A percentile compares a stretch with the other conserved stretches of the same genome.
Conservation (phyloP, 192 early-diverging fungal genomes). For the Coemansia asiatica region DNA sequence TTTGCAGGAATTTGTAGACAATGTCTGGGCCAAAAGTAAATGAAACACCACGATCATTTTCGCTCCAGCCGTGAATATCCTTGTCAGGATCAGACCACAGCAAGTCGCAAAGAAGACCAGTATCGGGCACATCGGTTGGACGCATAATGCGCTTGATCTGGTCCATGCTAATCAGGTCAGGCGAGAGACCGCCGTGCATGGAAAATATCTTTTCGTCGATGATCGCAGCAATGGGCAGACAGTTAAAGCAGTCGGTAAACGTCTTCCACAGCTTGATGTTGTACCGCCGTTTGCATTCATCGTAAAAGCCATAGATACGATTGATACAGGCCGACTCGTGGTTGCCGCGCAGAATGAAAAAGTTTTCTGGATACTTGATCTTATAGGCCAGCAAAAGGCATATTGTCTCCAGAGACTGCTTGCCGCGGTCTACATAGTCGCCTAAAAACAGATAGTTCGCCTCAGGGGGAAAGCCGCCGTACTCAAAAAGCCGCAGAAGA, state of each 20-base stretch:
- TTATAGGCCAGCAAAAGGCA: conserved; percentile 97
- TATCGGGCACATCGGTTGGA: conserved; percentile 97
- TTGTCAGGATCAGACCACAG: conserved; percentile 99
- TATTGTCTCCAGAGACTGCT: conserved; percentile 98
- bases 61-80: conserved; percentile 92
- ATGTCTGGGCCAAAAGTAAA: conserved; percentile 97
- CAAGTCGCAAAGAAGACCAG: conserved; percentile 92
- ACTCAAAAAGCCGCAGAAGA: conserved; percentile 91
- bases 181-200: conserved; percentile 98
- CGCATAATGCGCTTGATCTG: conserved; percentile 96
- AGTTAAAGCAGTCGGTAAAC: conserved; percentile 99
- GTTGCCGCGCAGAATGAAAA: conserved; percentile 98
- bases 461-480: conserved; percentile 94
- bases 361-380: conserved; percentile 99
- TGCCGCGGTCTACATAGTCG: conserved; percentile 97
- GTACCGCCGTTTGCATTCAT: conserved; percentile 97
- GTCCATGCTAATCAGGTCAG: conserved; percentile 96
- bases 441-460: conserved; percentile 97
- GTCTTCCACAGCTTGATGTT: conserved; percentile 99
- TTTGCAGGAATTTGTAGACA: conserved; percentile 89
- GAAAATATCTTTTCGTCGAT: conserved; percentile 98
- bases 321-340: conserved; percentile 98
- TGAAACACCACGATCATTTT: conserved; percentile 94
- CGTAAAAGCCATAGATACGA: conserved; percentile 98
- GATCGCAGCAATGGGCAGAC: conserved; percentile 93